Evolutionary conservation across 2,329 filamentous ascomycete genomes (phyloP), one percentile per base, ranked within the genome.

Genomic region (Parastagonospora avenae): DNA sequence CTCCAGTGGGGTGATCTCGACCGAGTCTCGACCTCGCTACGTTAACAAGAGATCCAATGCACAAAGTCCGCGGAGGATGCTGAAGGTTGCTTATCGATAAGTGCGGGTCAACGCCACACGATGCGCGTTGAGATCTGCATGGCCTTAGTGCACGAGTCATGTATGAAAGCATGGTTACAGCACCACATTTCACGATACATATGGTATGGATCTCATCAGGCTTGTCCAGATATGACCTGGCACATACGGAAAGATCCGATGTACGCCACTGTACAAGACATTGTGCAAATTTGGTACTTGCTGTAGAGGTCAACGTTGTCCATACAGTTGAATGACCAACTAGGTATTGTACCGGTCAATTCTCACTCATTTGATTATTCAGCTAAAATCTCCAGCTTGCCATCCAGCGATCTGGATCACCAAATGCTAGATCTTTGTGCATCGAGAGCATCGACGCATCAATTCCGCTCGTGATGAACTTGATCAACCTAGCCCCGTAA

Each of bases 41-140:
- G 35, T 6, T 4, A 9, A 7, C 12, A 16, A 10, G 12, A 8
- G 16, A 24, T 5, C 19, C 19, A 24, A 24, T 24, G 30, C 9
- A 15, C 27, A 19, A 30, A 15, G 42, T 42, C 14, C 15, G 28
- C 28, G 28, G 29, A 12, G 12, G 35, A 46, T 30, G 33, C 42
- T 24, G 19, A n/a, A 35, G 19, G 40, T 11, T 8, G 33, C 33
- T 39, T 46, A 46, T 46, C 43, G 43, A 39, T 46, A 46, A 46
- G 41, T n/a, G 11, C 11, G 15, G 19, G 14, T 45, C 16, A 16
- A 16, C 32, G 32, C 31, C n/a, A 28, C 32, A 16, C 32, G 31
- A 29, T 9, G 37, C 37, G 37, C 37, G 37, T 19, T 24, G 42
- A 39, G 42, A 36, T 36, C 19, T 36, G 31, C 42, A 29, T 27